Percentiles rank a stretch among this genome's conserved stretches.
Conservation (phyloP, 208 protist species). For the Zelonia costaricensis region DNA sequence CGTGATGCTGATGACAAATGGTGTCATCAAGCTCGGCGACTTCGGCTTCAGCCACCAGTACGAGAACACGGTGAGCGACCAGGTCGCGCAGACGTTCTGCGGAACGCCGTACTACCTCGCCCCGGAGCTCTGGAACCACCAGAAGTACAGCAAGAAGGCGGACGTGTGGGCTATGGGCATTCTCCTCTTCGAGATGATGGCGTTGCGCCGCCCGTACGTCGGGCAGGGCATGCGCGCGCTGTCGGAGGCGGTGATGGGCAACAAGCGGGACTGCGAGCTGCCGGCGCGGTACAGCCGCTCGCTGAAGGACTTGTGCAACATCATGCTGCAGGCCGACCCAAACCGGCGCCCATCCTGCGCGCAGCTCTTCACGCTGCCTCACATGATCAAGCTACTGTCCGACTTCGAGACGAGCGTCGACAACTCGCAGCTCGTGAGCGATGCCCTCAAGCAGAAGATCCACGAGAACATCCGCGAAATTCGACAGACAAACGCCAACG, state of each 20-base stretch:
- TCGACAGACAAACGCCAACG: constrained; percentile 38
- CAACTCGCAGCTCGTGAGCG: constrained; percentile 43
- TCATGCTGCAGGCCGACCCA: constrained; percentile 57
- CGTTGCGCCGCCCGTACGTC: constrained; percentile 72
- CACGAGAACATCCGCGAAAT: constrained; percentile 54
- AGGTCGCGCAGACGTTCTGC: constrained; percentile 79
- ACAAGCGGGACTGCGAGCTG: constrained; percentile 61
- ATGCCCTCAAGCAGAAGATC: constrained; percentile 48
- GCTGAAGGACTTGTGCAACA: constrained; percentile 59
- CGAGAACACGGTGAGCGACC: constrained; percentile 76
- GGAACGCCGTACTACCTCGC: constrained; percentile 93
- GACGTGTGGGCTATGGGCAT: constrained; percentile 92
- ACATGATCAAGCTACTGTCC: constrained; percentile 56
- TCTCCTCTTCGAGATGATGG: constrained; percentile 85
- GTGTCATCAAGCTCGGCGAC: constrained; percentile 85
- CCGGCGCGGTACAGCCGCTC: constrained; percentile 58
- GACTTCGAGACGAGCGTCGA: constrained; percentile 60
- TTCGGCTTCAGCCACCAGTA: constrained; percentile 87
- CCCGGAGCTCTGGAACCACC: constrained; percentile 89
- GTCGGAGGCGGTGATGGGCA: constrained; percentile 56
- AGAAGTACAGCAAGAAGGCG: constrained; percentile 91
- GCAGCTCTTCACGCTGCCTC: constrained; percentile 52
- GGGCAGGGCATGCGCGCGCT: constrained; percentile 74
- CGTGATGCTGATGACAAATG: constrained; percentile 80
- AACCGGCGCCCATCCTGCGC: constrained; percentile 51